These are phyloP conservation scores for Starmera stellimalicola DNA, from an alignment of 1,139 yeast genomes.

Conservation along the genomic window DNA sequence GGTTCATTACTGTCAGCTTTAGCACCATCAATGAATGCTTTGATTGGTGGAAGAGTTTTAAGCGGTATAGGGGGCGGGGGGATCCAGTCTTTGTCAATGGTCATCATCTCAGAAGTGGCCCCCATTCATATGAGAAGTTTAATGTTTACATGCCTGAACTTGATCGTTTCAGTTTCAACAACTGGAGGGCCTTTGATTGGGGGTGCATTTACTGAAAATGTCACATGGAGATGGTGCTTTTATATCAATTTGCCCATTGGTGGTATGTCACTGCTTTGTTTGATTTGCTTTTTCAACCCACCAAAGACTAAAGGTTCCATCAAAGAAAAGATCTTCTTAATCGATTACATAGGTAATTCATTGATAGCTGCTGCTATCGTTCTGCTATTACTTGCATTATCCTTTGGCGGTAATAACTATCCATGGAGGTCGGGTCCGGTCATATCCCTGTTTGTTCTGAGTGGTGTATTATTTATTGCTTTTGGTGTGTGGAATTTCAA, in stretches of 20 bases:
- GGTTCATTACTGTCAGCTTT: constrained; percentile 58
- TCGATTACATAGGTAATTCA: constrained; percentile 42
- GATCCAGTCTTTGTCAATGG: constrained; percentile 47
- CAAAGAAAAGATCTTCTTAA: constrained; percentile 28
- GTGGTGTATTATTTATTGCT: constrained; percentile 33
- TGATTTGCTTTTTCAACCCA: constrained; percentile 45
- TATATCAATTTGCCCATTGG: constrained; percentile 65
- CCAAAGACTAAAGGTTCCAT: constrained; percentile 37
- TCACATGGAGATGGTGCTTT: constrained; percentile 75
- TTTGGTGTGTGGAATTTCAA: constrained; percentile 42
- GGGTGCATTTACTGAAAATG: constrained; percentile 53
- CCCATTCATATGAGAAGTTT: constrained; percentile 51
- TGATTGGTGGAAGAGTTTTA: constrained; percentile 62
- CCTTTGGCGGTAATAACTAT: constrained; percentile 39
- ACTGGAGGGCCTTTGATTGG: constrained; percentile 63
- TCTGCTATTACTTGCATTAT: constrained; percentile 37
- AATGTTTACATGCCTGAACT: constrained; percentile 38
- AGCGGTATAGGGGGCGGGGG: constrained; percentile 78
- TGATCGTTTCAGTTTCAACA: constrained; percentile 45
- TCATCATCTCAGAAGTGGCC: constrained; percentile 54
- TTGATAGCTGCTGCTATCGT: constrained; percentile 34
- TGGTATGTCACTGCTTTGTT: constrained; percentile 39
- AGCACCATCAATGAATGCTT: constrained; percentile 45
- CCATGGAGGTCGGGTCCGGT: constrained; percentile 50
- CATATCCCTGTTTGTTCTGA: constrained; percentile 43